phyloP scores from a whole-genome alignment of 2,329 filamentous ascomycete species.

The Monosporascus sp. region DNA sequence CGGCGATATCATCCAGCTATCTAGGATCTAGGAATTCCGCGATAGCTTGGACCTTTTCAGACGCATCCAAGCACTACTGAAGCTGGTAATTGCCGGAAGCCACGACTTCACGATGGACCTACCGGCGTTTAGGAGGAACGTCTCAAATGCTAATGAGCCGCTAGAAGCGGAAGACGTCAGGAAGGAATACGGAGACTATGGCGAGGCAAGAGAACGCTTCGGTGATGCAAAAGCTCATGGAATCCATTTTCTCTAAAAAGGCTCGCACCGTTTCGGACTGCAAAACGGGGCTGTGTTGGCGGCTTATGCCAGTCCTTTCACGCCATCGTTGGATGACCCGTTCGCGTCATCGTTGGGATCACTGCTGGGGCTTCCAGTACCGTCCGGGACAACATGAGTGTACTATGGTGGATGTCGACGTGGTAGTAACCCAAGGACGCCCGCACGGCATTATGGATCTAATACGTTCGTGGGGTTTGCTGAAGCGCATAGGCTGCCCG shows the following conservation, averaged over 20 bases:
- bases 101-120: constrained; percentile 41
- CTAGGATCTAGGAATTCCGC: constrained; percentile 34
- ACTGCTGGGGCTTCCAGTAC: no score
- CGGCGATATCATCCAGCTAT: constrained; percentile 42
- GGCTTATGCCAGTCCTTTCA: no score
- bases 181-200: constrained; percentile 33
- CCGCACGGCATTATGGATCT: constrained; percentile 41
- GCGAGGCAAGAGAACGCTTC: constrained; percentile 4
- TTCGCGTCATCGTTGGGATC: no score
- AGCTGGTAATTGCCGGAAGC: constrained; percentile 43
- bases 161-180: constrained; percentile 13
- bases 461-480: neutral
- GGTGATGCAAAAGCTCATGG: constrained; percentile 17
- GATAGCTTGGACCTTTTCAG: constrained; percentile 35
- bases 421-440: neutral
- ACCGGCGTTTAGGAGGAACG: constrained; percentile 27
- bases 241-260: no score
- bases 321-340: no score
- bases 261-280: no score
- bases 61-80: constrained; percentile 36
- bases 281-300: no score
- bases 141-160: constrained; percentile 8
- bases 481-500: constrained; percentile 39
- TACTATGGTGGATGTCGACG: no score
- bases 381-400: no score